Evolutionary conservation across 2,329 filamentous ascomycete genomes (phyloP).

Genomic region (Fusarium hainanense): DNA sequence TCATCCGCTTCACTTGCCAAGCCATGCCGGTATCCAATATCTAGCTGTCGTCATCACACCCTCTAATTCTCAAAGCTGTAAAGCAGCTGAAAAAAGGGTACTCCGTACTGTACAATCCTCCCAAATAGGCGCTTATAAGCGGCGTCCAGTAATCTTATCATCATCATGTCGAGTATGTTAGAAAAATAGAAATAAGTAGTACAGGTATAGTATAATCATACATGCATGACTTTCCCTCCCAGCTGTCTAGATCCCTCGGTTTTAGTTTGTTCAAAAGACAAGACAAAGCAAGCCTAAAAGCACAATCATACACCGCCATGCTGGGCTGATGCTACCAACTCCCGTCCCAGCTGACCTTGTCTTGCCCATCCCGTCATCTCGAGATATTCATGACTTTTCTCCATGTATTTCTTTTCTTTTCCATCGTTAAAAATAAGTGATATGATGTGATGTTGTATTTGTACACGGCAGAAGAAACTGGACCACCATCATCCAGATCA

Average conservation of each 20-base stretch:
- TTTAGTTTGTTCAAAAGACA: constrained; percentile 16
- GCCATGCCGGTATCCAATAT: neutral
- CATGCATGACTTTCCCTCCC: constrained; percentile 33
- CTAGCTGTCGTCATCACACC: constrained; percentile 1
- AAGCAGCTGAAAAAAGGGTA: neutral
- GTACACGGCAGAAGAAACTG: constrained; percentile 33
- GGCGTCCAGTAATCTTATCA: constrained; percentile 18
- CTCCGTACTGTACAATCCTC: neutral
- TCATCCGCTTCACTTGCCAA: neutral
- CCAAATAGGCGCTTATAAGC: constrained; percentile 14
- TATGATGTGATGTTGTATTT: constrained; percentile 33
- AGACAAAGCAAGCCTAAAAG: constrained; percentile 26
- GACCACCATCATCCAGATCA: constrained; percentile 8
- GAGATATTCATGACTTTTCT: neutral
- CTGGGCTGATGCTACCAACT: constrained; percentile 13
- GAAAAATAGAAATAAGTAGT: constrained; percentile 13
- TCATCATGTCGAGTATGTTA: constrained; percentile 12
- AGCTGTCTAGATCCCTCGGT: constrained; percentile 12
- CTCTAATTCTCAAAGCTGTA: neutral
- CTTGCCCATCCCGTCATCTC: neutral
- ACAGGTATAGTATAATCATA: constrained; percentile 38
- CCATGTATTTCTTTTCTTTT: constrained; percentile 4
- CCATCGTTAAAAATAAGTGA: constrained; percentile 19
- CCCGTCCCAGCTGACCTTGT: constrained; percentile 6
- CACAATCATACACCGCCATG: constrained; percentile 35